A percentile compares a stretch with the other conserved stretches of the same genome.
Evolutionary conservation across 345 rosid species (phyloP).

Genomic region (Hevea brasiliensis): DNA sequence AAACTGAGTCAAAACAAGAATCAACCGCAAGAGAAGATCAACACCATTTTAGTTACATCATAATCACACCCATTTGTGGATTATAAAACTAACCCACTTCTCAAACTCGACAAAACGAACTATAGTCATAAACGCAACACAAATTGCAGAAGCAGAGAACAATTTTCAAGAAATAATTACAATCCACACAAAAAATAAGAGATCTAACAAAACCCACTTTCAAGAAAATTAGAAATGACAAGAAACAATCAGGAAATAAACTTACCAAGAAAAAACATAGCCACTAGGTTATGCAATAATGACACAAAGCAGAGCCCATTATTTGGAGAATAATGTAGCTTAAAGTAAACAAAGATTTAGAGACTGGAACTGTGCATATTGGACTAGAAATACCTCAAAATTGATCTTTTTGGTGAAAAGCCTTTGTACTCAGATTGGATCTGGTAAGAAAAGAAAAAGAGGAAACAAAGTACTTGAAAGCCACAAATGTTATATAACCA

Average conservation of each 20-base stretch:
- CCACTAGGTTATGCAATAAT: neutral
- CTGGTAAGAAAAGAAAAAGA: neutral
- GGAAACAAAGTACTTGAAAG: neutral
- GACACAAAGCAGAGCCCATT: neutral
- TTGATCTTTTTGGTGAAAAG: neutral
- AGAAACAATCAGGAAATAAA: neutral
- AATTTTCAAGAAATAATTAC: neutral
- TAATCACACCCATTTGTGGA: neutral
- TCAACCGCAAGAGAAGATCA: too few relatives aligned
- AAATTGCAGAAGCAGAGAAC: neutral
- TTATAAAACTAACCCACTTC: slow-evolving; percentile 1
- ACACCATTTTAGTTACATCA: neutral
- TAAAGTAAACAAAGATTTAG: neutral
- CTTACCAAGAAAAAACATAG: slow-evolving; percentile 3
- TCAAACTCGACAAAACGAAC: neutral
- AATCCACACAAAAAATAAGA: neutral
- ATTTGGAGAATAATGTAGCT: neutral
- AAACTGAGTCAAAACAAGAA: too few relatives aligned
- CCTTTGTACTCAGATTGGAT: slow-evolving; percentile 13
- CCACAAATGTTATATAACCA: neutral
- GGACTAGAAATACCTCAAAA: neutral
- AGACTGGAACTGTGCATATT: neutral
- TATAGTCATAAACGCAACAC: neutral
- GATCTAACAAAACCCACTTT: neutral
- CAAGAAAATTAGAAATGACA: neutral